Evolutionary conservation across 768 basidiomycete genomes (phyloP).

Genomic region (Macrolepiota albuminosa): DNA sequence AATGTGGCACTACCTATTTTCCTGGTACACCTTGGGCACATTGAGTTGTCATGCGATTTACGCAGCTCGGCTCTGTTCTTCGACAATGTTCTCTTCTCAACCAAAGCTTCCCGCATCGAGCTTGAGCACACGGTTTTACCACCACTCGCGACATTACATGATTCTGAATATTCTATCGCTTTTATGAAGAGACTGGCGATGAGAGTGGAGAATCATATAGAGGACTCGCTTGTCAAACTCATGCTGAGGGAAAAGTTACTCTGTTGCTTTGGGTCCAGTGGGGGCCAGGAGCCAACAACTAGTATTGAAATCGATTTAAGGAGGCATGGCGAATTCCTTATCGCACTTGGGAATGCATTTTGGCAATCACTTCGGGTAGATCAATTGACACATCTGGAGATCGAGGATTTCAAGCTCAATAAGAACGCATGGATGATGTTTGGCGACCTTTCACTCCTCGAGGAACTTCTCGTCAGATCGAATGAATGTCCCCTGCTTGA

Average conservation of each 20-base stretch:
- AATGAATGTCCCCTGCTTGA: neutral
- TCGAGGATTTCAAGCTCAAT: neutral
- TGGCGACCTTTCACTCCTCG: neutral
- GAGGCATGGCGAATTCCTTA: neutral
- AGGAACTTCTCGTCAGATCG: neutral
- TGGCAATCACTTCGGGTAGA: neutral
- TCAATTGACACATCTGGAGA: neutral
- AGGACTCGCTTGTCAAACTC: neutral
- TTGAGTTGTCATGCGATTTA: neutral
- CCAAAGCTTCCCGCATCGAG: neutral
- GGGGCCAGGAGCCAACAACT: neutral
- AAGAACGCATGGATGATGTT: neutral
- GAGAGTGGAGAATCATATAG: neutral
- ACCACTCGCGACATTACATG: neutral
- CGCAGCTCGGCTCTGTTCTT: neutral
- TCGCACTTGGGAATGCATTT: neutral
- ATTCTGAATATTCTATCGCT: neutral
- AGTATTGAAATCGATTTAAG: neutral
- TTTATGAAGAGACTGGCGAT: neutral
- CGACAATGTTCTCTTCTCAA: neutral
- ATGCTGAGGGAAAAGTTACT: neutral
- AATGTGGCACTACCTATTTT: neutral
- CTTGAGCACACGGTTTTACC: neutral
- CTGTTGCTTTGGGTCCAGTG: neutral
- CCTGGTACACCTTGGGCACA: neutral